Base-by-base conservation (phyloP, 176 grass and related monocot species). In the Musa acuminata region DNA sequence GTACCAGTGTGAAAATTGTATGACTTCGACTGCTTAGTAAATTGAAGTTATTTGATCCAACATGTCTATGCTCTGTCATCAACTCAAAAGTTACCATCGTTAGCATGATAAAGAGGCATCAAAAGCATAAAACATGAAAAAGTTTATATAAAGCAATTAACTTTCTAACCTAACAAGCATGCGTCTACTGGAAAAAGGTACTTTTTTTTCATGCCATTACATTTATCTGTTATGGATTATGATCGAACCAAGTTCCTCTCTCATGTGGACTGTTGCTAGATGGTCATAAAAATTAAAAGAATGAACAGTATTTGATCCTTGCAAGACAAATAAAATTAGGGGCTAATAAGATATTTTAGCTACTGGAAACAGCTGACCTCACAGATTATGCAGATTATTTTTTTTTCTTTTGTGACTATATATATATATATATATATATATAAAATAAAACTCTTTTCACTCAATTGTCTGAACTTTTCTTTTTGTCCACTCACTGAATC, bases 1-100 rank as follows among this genome's bases (percentile, higher is more conserved):
- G 55, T 95, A 99, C 96, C 96, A 99, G 79, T 73, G 96, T 99
- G 77, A 99, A 99, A 86, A 99, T 99, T 80, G 96, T 99, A 87
- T 99, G 96, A 84, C 96, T 99, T 95, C 96, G 94, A 84, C 96
- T 99, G 84, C 96, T 99, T 29, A 95, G 79, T 68, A 99, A 71
- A 72, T 99, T 99, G 83, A 99, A 99, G 80, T 99, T 99, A 77
- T 88, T 99, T 76, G 91, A 95, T 25, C 96, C 96, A 78, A 99
- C 91, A 84, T 99, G 96, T 75, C 96, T 95, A 84, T 99, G 96
- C 84, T 99, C 96, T 99, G 84, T 71, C 71, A 85, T 77, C 57
- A 86, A 35, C 80, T 78, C 23, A 57, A 48, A 63, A 68, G 35
- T 80, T 16, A 84, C 55, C 78, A 64, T 67, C 49, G 64, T 73